These are phyloP conservation scores for Phytopythium chamaehyphon DNA, from an alignment of 352 stramenopile genomes.

Conservation along the genomic window DNA sequence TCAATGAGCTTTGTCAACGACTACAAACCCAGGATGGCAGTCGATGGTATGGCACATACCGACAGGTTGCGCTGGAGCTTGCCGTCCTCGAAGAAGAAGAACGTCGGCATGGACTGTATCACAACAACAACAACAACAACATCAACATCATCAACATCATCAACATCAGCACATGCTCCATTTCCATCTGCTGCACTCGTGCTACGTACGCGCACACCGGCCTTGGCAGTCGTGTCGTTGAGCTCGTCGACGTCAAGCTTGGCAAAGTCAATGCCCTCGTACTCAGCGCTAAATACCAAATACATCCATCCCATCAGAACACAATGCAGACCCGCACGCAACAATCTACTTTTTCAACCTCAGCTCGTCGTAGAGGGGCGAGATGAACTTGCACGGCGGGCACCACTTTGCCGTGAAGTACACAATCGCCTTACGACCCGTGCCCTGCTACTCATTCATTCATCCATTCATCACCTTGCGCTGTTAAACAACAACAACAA, in stretches of 20 bases:
- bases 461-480: too few species aligned
- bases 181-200: too few species aligned
- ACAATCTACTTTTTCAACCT: slow-evolving; percentile 29
- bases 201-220: slow-evolving; percentile 69
- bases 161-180: too few species aligned
- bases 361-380: slow-evolving; percentile 82
- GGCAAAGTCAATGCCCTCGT: slow-evolving; percentile 70
- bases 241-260: slow-evolving; percentile 86
- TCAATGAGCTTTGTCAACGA: slow-evolving; percentile 8
- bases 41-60: too few species aligned
- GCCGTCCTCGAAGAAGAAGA: slow-evolving; percentile 82
- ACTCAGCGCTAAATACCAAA: slow-evolving; percentile 31
- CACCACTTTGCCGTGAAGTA: slow-evolving; percentile 91
- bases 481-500: too few species aligned
- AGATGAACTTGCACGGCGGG: slow-evolving; percentile 90
- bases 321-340: not conserved
- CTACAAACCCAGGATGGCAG: too few species aligned
- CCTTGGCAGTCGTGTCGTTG: slow-evolving; percentile 72
- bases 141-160: too few species aligned
- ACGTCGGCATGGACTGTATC: slow-evolving; percentile 83
- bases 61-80: slow-evolving; percentile 74
- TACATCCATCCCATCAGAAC: not conserved
- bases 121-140: not conserved
- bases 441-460: slow-evolving; percentile 67
- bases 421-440: slow-evolving; percentile 68